Base-by-base conservation (phyloP, 805 yeast genomes). In the Zygosaccharomyces siamensis region DNA sequence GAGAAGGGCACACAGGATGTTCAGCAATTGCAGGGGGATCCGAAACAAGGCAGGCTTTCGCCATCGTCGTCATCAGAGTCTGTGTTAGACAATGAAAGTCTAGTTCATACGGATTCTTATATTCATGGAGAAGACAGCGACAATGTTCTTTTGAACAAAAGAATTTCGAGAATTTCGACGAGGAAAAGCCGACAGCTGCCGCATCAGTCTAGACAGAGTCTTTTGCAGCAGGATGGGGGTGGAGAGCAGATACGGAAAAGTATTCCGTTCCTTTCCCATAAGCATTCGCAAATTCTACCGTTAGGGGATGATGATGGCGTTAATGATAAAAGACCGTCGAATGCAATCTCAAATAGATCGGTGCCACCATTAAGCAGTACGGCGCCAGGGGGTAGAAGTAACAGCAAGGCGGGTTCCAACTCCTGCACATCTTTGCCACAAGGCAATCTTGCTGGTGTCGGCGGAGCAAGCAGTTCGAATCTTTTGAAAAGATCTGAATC, bases 281-380 rank as follows among this genome's bases (percentile, higher is more conserved):
- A 67, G 43, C 71, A 67, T 47, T 61, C 71, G 3, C 67, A 63
- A 39, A 66, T 67, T 16, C 44, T 67, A 35, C 70, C 71, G 8
- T 45, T 62, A 38, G 59, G 59, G 35, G 56, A 56, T 16, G 20
- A 46, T 20, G 44, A 45, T 21, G 18, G 43, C 5, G 45, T 6
- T 23, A 23, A 50, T 26, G 41, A 35, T 8, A 46, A 47, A 35
- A 33, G 36, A 24, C 26, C 20, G 38, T 42, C 38, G 27, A 36
- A 12, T 20, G 36, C 11, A 5, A 24, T 21, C 35, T 37, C 43
- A 18, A 53, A 41, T 36, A 36, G 18, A 12, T 57, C 59, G 26
- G 48, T 53, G 49, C 41, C 46, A 11, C 51, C 55, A 16, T 38
- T 54, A 23, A 54, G 53, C 1, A 42, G 48, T 3, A 50, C 39